Base-by-base conservation (phyloP, 805 yeast genomes). In the Barnettozyma californica region DNA sequence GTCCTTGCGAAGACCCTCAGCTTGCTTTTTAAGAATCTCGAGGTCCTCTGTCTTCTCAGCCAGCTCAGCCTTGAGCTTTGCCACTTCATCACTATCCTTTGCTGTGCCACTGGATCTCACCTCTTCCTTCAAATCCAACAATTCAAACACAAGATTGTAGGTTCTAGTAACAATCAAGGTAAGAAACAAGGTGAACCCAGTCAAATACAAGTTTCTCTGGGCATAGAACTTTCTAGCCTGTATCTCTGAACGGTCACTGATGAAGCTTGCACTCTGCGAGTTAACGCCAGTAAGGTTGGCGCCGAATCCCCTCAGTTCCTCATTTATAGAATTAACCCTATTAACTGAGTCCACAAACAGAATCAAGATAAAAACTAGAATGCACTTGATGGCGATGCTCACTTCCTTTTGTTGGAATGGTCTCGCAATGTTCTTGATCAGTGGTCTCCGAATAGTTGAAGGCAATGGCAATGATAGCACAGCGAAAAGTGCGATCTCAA, bases 221-320 rank as follows among this genome's bases (percentile, higher is more conserved):
- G 97, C 89, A 63, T 91, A 91, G 68, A 94, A 94, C 62, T 90
- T 79, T 68, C 97, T 80, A 20, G 97, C 94, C 67, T 86, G 90
- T 48, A 87, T 75, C 62, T 94, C 98, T 19, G 89, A 71, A 50
- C 96, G 76, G 58, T 87, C 92, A 42, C 68, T 62, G 36, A 64
- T 59, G 41, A 68, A 66, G 45, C 67, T 58, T 27, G 67, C 56
- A 6, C 41, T 20, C 63, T 59, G 44, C 63, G 64, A 47, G 9
- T 34, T 46, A 2, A 48, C 43, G 23, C 53, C 55, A 23, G 41
- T 38, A 9, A 59, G 57, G 5, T 58, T 53, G 9, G 59, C 57
- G 9, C 56, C 59, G 35, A 61, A 59, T 16, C 72, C 68, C 37
- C 70, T 65, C 61, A 84, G 70, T 61, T 87, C 96, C 42, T 74